phyloP scores from a whole-genome alignment of 2,329 filamentous ascomycete species.

The Pseudocercospora fuligena region DNA sequence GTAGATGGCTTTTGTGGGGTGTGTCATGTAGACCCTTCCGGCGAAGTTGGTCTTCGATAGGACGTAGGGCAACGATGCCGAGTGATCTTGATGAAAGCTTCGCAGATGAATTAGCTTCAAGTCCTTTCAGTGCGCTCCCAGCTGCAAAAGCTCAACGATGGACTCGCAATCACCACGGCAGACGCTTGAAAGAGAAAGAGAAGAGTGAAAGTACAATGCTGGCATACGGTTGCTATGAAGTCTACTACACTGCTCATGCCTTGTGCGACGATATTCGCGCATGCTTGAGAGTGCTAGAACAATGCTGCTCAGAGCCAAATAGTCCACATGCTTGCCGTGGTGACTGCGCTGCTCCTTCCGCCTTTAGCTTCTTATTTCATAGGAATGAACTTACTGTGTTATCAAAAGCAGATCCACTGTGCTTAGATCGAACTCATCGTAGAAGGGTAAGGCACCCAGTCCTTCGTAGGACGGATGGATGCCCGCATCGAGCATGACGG shows the following conservation, averaged over 20 bases:
- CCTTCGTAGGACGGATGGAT: constrained; percentile 97
- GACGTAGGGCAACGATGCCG: constrained; percentile 97
- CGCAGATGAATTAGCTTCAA: background rate
- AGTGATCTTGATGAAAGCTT: constrained; percentile 98
- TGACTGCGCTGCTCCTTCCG: constrained; percentile 22
- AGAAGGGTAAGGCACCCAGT: constrained; percentile 90
- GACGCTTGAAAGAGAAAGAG: constrained; percentile 21
- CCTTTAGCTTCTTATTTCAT: background rate
- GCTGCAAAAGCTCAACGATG: background rate
- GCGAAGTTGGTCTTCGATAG: constrained; percentile 97
- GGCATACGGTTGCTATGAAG: constrained; percentile 43
- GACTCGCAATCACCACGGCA: constrained; percentile 25
- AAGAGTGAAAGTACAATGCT: constrained; percentile 24
- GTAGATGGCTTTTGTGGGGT: constrained; percentile 98
- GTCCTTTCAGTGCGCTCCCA: background rate
- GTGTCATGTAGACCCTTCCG: constrained; percentile 97
- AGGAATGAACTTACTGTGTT: constrained; percentile 82
- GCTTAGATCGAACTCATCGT: constrained; percentile 97
- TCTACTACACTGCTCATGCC: constrained; percentile 25
- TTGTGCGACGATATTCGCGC: constrained; percentile 11
- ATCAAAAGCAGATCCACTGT: constrained; percentile 96
- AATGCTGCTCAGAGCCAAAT: constrained; percentile 6
- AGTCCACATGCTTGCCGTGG: constrained; percentile 20
- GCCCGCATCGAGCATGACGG: constrained; percentile 97
- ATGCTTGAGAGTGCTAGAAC: constrained; percentile 9